Conservation (phyloP, 108 stramenopile species). For the Hondaea fermentalgiana region DNA sequence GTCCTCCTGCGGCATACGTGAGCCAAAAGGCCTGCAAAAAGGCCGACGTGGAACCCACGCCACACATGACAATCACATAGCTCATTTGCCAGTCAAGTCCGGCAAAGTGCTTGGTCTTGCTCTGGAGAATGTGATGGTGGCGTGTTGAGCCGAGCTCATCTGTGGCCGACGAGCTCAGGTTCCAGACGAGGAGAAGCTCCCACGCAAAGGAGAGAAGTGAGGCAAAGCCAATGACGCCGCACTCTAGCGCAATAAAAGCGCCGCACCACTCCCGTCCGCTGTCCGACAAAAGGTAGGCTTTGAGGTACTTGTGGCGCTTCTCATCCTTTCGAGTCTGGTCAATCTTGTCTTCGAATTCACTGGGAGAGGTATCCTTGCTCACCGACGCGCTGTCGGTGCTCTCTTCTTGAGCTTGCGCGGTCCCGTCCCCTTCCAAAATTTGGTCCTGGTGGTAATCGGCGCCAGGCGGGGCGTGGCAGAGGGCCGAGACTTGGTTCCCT, state of each 20-base stretch:
- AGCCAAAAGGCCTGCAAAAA: not conserved
- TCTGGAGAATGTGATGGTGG: too few relatives aligned
- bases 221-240: not conserved
- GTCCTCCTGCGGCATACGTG: not conserved
- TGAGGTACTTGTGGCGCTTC: not conserved
- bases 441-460: not conserved
- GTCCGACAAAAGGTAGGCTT: not conserved
- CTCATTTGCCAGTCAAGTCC: too few relatives aligned
- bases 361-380: not conserved
- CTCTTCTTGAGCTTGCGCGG: too few relatives aligned
- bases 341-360: not conserved
- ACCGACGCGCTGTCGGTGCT: not conserved
- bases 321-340: not conserved
- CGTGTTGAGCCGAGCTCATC: not conserved
- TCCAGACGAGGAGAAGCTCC: not conserved
- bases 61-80: not conserved
- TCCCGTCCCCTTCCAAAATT: too few relatives aligned
- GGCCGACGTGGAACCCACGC: not conserved
- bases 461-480: not conserved
- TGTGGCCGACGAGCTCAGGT: not conserved
- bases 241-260: not conserved
- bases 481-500: not conserved
- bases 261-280: constrained; percentile 9
- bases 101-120: too few relatives aligned
- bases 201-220: not conserved